Conservation (phyloP, 257 asterid genomes). For the Salvia miltiorrhiza region DNA sequence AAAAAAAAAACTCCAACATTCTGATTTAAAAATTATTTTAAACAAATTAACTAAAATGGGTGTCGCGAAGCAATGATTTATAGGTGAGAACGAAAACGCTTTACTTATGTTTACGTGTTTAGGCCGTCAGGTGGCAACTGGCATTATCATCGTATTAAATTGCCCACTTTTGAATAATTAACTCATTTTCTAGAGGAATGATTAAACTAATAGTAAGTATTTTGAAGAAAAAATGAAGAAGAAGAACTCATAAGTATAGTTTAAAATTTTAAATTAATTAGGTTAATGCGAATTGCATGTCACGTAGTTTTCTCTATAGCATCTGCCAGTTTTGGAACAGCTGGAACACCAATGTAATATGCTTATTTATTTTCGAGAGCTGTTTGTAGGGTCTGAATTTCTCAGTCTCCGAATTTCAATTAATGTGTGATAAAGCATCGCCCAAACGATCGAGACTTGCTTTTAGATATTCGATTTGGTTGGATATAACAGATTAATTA, state of each 20-base stretch:
- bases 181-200: too few species aligned
- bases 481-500: too few species aligned
- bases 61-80: neutral
- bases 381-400: constrained; percentile 10
- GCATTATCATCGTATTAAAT: neutral
- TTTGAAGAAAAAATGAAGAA: too few species aligned
- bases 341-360: constrained; percentile 17
- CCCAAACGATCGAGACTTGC: too few species aligned
- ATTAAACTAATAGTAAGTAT: too few species aligned
- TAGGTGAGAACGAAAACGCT: neutral
- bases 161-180: too few species aligned
- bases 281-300: neutral
- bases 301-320: neutral
- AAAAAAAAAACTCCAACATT: too few species aligned
- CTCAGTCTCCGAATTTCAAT: neutral
- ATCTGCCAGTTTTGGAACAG: constrained; percentile 16
- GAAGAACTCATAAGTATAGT: too few species aligned
- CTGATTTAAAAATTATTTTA: neutral
- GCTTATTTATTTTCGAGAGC: constrained; percentile 15
- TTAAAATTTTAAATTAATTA: neutral
- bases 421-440: too few species aligned
- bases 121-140: constrained; percentile 2
- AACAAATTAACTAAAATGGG: neutral
- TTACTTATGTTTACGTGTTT: neutral
- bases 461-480: too few species aligned